Base-by-base conservation (phyloP, 2,329 filamentous ascomycete species). In the Coleophoma eucalyptorum region DNA sequence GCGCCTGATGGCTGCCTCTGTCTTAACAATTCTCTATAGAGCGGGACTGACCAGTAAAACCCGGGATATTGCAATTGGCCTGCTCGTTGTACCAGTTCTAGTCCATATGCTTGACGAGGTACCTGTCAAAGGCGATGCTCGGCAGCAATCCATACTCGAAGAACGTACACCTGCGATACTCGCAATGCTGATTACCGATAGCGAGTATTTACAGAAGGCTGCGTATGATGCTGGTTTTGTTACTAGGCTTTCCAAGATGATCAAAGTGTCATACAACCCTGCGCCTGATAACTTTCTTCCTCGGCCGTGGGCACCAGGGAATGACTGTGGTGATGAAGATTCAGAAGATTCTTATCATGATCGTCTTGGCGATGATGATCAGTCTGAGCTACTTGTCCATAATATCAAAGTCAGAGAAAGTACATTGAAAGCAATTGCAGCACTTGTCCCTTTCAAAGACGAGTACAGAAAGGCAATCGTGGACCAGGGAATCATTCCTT, bases 391-490 rank as follows among this genome's bases (percentile, higher is more conserved):
- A 60, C 79, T 76, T 62, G 82, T 68, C 57, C 90, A 96, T 67
- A 83, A 85, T 20, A 84, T 92, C 67, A 86, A 79, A 58, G 80
- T 91, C 57, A 83, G 94, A 49, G 88, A 93, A 67, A 86, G 81
- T 46, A 81, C 85, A 1, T 71, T 97, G 16, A 85, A 86, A 62
- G 91, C 90, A 2, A 73, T 97, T 50, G 89, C 89, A n/a, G 87
- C 90, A 2, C 74, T 97, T 46, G 83, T 89, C 2, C 83, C 89
- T 3, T 86, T 87, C 59, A 90, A 91, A 61, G 91, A 97, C 59
- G 83, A 88, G 20, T 90, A 93, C 63, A 80, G 92, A 41, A 96
- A 95, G 64, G 78, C 80, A 0, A 80, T 97, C 43, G 87, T 94
- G 48, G 86, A 92, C 20, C 83, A 89, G 59, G 90, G 91, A n/a